Evolutionary conservation across 1,284 basidiomycete genomes (phyloP).

Genomic region (Cryptococcus floricola): DNA sequence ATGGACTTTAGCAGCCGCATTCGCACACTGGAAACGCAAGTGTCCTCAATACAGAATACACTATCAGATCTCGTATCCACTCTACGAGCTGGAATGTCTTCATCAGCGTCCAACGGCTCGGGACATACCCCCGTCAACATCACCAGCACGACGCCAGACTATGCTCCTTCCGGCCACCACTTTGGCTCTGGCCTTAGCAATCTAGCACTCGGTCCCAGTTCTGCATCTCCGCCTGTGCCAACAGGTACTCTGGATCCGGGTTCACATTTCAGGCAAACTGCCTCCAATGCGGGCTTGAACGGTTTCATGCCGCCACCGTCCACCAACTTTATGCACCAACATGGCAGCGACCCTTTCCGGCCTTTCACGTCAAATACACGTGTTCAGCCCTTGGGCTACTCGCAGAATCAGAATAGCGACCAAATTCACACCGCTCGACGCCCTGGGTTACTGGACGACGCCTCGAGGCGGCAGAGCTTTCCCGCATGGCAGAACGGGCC

Average conservation of each 20-base stretch:
- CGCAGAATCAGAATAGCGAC: not conserved
- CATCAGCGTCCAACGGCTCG: slow-evolving; percentile 23
- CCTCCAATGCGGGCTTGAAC: not conserved
- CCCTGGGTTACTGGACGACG: slow-evolving; percentile 5
- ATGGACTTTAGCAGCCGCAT: slow-evolving; percentile 63
- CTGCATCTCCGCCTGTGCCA: not conserved
- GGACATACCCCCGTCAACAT: slow-evolving; percentile 20
- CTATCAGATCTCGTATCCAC: slow-evolving; percentile 69
- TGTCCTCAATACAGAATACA: slow-evolving; percentile 73
- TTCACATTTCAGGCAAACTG: not conserved
- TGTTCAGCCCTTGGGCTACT: not conserved
- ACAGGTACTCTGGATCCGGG: not conserved
- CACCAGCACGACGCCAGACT: slow-evolving; percentile 20
- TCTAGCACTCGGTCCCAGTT: not conserved
- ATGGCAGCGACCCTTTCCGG: slow-evolving; percentile 4
- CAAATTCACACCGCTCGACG: not conserved
- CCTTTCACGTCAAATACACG: not conserved
- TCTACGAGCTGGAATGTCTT: slow-evolving; percentile 32
- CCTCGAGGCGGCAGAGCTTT: slow-evolving; percentile 6
- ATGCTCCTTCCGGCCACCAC: slow-evolving; percentile 2
- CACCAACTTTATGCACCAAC: not conserved
- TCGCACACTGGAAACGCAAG: slow-evolving; percentile 75
- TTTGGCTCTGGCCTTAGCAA: not conserved
- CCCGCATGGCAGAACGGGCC: not conserved
- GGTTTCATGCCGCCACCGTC: not conserved